Conservation (phyloP, 305 asterid species). For the Ajuga reptans region DNA sequence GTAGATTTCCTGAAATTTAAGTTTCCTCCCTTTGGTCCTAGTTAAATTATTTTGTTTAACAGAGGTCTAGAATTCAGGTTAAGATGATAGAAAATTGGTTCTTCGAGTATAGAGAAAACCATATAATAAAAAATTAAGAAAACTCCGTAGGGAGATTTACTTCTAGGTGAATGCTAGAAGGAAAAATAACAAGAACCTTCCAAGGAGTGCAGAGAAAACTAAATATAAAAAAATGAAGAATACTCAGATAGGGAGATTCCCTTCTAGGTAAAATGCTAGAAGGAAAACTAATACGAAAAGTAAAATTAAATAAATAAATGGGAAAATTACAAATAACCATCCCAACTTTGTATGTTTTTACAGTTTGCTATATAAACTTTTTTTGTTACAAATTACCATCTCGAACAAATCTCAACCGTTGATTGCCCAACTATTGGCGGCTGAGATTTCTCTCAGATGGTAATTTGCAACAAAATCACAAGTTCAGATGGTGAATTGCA, state of each 20-base stretch:
- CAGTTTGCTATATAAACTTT: no score
- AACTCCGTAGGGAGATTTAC: background rate
- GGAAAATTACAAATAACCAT: no score
- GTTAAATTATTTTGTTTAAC: conserved; percentile 9
- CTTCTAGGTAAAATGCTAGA: conserved; percentile 12
- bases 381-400: no score
- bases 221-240: background rate
- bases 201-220: background rate
- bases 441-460: no score
- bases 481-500: no score
- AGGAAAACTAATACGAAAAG: background rate
- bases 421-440: no score
- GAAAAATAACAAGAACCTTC: background rate
- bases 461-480: no score
- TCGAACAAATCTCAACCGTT: no score
- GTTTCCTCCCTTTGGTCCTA: background rate
- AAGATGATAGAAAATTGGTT: background rate
- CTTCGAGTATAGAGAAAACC: background rate
- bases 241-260: background rate
- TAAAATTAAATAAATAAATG: background rate
- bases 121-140: background rate
- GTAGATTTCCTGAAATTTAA: background rate
- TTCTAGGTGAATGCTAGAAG: conserved; percentile 6
- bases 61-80: background rate
- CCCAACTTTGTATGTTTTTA: no score